Percentiles rank a stretch among this genome's conserved stretches.
These are phyloP conservation scores for Nakazawaea populi DNA, from an alignment of 805 yeast species.

Conservation along the genomic window DNA sequence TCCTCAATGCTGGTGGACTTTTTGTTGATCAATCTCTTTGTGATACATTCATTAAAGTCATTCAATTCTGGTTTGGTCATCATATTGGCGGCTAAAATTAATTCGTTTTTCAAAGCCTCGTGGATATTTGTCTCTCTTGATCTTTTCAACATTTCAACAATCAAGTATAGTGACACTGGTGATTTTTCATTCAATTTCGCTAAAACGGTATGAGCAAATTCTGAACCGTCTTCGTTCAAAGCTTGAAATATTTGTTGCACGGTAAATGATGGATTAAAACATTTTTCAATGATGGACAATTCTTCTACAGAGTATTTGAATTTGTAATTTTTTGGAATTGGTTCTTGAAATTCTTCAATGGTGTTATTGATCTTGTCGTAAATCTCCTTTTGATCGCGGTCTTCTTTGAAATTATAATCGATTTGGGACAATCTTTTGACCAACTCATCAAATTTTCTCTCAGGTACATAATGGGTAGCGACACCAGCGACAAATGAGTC, in stretches of 20 bases:
- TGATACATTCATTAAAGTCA: constrained; percentile 45
- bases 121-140: constrained; percentile 54
- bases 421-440: constrained; percentile 61
- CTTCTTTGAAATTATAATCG: constrained; percentile 21
- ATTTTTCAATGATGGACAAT: constrained; percentile 57
- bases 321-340: constrained; percentile 55
- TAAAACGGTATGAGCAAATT: constrained; percentile 58
- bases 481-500: constrained; percentile 82
- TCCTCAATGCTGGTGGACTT: constrained; percentile 23
- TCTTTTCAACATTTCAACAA: constrained; percentile 59
- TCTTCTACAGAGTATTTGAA: constrained; percentile 53
- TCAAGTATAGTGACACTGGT: constrained; percentile 71
- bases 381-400: constrained; percentile 24
- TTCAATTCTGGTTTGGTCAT: constrained; percentile 43
- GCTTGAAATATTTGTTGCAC: constrained; percentile 52
- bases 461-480: constrained; percentile 85
- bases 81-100: constrained; percentile 72
- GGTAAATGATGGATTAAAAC: constrained; percentile 45
- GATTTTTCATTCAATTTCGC: constrained; percentile 61
- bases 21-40: constrained; percentile 46
- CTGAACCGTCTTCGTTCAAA: constrained; percentile 48
- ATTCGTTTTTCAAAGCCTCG: constrained; percentile 66
- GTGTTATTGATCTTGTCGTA: constrained; percentile 60
- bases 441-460: constrained; percentile 56
- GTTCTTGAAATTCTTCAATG: constrained; percentile 73